phyloP scores from a whole-genome alignment of 2,329 filamentous ascomycete genomes.

The Aspergillus candidus region DNA sequence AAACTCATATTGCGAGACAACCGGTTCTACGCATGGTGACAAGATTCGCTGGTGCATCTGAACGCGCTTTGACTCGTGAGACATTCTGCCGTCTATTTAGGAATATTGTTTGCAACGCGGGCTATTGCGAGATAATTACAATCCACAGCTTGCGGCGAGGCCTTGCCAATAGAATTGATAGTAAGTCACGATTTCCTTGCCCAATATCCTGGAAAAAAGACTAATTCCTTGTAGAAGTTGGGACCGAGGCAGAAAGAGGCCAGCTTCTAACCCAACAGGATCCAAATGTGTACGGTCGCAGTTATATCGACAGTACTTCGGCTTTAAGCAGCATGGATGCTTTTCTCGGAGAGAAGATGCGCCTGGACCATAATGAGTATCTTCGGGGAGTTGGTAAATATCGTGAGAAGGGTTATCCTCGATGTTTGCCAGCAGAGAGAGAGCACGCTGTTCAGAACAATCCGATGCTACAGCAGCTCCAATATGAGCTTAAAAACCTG shows the following conservation, averaged over 20 bases:
- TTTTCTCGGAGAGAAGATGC: constrained; percentile 9
- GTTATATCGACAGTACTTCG: constrained; percentile 10
- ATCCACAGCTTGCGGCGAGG: constrained; percentile 7
- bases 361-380: constrained; percentile 9
- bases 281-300: constrained; percentile 9
- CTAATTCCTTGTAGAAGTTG: constrained; percentile 7
- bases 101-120: constrained; percentile 5
- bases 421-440: constrained; percentile 4
- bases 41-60: too few species aligned
- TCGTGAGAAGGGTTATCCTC: constrained; percentile 7
- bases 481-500: constrained; percentile 5
- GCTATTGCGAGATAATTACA: constrained; percentile 10
- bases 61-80: too few species aligned
- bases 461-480: constrained; percentile 4
- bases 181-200: constrained; percentile 1
- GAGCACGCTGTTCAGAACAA: constrained; percentile 8
- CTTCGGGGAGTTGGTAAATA: constrained; percentile 8
- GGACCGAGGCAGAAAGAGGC: constrained; percentile 6
- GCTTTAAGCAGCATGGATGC: constrained; percentile 8
- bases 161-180: constrained; percentile 9
- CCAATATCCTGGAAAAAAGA: neutral
- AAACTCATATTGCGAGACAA: too few species aligned
- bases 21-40: too few species aligned
- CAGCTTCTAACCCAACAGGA: constrained; percentile 10
- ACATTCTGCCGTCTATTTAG: constrained; percentile 7